Evolutionary conservation across 768 basidiomycete genomes (phyloP).

Genomic region (Agrocybe praecox): DNA sequence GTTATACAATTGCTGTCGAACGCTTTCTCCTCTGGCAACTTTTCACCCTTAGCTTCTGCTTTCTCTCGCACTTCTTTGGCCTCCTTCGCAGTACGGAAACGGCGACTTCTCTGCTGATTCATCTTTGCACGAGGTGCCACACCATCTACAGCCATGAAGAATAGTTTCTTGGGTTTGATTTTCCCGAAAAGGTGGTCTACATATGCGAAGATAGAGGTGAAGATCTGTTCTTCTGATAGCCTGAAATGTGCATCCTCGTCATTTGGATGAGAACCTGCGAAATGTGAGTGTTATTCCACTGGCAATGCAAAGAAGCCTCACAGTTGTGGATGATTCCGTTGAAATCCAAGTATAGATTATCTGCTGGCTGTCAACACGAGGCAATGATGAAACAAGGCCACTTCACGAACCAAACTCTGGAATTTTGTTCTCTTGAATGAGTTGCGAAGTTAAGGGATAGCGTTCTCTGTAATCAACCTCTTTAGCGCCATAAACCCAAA

Average conservation of each 20-base stretch:
- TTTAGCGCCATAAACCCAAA: neutral
- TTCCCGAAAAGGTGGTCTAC: slow-evolving; percentile 96
- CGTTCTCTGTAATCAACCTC: slow-evolving; percentile 66
- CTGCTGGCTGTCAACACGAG: slow-evolving; percentile 35
- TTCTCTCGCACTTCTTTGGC: slow-evolving; percentile 85
- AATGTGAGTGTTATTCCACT: neutral
- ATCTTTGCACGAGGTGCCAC: slow-evolving; percentile 98
- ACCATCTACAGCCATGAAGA: slow-evolving; percentile 99
- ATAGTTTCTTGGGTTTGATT: slow-evolving; percentile 96
- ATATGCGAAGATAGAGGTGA: slow-evolving; percentile 95
- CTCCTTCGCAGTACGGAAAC: slow-evolving; percentile 95
- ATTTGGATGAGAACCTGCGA: slow-evolving; percentile 87
- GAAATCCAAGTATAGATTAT: slow-evolving; percentile 93
- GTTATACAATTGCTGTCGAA: slow-evolving; percentile 99
- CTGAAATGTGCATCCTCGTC: slow-evolving; percentile 96
- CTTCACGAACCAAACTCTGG: slow-evolving; percentile 85
- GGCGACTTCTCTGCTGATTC: slow-evolving; percentile 95
- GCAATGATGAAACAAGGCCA: neutral
- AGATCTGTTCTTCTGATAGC: slow-evolving; percentile 95
- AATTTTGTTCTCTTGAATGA: slow-evolving; percentile 98
- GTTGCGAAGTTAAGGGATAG: slow-evolving; percentile 96
- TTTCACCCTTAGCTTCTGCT: slow-evolving; percentile 88
- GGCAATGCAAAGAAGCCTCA: slow-evolving; percentile 24
- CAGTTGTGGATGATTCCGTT: slow-evolving; percentile 93
- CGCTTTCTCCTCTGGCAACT: slow-evolving; percentile 89